Conservation (phyloP, 495 filamentous ascomycete genomes). For the Penicillium tannophilum region DNA sequence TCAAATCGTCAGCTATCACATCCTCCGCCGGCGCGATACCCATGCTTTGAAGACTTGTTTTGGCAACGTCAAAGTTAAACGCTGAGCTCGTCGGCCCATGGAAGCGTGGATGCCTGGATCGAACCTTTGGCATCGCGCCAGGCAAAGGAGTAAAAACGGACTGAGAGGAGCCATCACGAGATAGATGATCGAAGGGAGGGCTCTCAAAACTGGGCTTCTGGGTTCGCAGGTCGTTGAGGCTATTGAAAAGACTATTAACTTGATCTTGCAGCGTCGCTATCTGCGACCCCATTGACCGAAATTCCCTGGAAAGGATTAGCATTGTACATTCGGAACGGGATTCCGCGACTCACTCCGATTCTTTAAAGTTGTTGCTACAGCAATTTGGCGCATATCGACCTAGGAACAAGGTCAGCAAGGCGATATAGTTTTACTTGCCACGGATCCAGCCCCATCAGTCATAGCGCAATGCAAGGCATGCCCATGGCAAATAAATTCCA, state of each 20-base stretch:
- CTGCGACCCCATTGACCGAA: constrained; percentile 73
- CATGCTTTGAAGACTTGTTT: constrained; percentile 86
- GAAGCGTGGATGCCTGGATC: constrained; percentile 63
- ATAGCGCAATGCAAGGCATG: background rate
- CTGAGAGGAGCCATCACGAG: constrained; percentile 44
- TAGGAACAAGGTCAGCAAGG: constrained; percentile 18
- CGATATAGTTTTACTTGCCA: too few relatives aligned
- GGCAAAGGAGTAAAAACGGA: constrained; percentile 39
- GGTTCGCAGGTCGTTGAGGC: constrained; percentile 64
- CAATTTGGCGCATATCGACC: constrained; percentile 88
- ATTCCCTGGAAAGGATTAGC: constrained; percentile 58
- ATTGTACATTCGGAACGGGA: constrained; percentile 3
- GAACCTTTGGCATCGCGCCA: constrained; percentile 36
- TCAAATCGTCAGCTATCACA: constrained; percentile 57
- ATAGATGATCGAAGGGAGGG: constrained; percentile 39
- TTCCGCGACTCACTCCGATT: constrained; percentile 63
- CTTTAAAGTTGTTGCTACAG: constrained; percentile 78
- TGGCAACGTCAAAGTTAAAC: constrained; percentile 85
- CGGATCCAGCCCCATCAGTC: background rate
- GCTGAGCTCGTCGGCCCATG: constrained; percentile 84
- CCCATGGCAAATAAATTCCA: background rate
- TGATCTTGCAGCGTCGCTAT: constrained; percentile 79
- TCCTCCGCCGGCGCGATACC: constrained; percentile 65
- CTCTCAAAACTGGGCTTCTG: constrained; percentile 40
- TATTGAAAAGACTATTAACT: constrained; percentile 73